Evolutionary conservation across 352 stramenopile genomes (phyloP).

Genomic region (Pythium utonaiense): DNA sequence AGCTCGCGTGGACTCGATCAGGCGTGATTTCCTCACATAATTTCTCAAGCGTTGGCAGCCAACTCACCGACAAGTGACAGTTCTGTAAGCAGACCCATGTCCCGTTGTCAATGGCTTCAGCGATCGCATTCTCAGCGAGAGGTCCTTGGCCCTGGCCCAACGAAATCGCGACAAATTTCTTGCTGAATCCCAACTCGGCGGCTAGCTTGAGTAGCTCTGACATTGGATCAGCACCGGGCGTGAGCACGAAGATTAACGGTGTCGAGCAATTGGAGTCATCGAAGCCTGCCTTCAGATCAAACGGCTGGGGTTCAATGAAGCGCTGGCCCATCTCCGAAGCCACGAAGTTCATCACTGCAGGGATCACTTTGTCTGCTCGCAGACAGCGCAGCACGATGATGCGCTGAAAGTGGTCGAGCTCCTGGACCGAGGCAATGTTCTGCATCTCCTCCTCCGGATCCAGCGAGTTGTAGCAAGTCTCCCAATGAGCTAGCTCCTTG

Average conservation of each 20-base stretch:
- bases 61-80: conserved; percentile 93
- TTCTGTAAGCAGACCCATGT: conserved; percentile 96
- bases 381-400: conserved; percentile 91
- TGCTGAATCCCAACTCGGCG: conserved; percentile 87
- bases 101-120: conserved; percentile 90
- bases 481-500: conserved; percentile 54
- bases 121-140: conserved; percentile 90
- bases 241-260: conserved; percentile 95
- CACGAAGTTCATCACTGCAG: conserved; percentile 90
- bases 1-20: conserved; percentile 89
- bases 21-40: conserved; percentile 93
- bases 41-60: conserved; percentile 93
- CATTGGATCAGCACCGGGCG: conserved; percentile 93
- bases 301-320: conserved; percentile 93
- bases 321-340: conserved; percentile 82
- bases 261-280: conserved; percentile 93
- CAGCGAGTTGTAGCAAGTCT: conserved; percentile 80
- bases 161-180: conserved; percentile 92
- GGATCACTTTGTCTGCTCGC: conserved; percentile 91
- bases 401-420: conserved; percentile 85
- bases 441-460: conserved; percentile 74
- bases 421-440: conserved; percentile 43
- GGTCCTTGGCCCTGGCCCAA: conserved; percentile 93
- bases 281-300: conserved; percentile 91
- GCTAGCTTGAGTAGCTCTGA: conserved; percentile 92